These are phyloP conservation scores for Hanseniaspora valbyensis DNA, from an alignment of 805 yeast genomes.

Conservation along the genomic window DNA sequence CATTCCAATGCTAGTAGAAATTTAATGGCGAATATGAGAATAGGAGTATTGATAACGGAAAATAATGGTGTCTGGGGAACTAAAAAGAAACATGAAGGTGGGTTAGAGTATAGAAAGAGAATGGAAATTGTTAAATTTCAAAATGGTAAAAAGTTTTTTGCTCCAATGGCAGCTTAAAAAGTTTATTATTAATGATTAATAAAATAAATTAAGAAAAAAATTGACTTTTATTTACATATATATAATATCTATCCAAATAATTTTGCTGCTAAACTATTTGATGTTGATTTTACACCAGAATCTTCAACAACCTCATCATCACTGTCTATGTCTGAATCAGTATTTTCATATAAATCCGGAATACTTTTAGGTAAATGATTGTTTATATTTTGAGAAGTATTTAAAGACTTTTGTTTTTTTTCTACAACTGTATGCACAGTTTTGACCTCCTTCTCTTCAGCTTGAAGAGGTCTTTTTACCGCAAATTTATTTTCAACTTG, in stretches of 20 bases:
- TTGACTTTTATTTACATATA: background rate
- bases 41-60: conserved; percentile 71
- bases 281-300: conserved; percentile 19
- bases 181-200: too few relatives aligned
- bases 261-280: conserved; percentile 8
- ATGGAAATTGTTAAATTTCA: conserved; percentile 18
- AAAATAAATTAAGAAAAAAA: too few relatives aligned
- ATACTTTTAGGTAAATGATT: background rate
- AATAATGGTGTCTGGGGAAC: conserved; percentile 24
- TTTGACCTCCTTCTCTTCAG: too few relatives aligned
- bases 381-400: background rate
- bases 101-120: conserved; percentile 18
- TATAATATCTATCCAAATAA: conserved; percentile 1
- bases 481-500: background rate
- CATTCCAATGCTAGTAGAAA: conserved; percentile 92
- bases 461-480: background rate
- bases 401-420: background rate
- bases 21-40: conserved; percentile 83
- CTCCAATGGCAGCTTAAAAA: conserved; percentile 24
- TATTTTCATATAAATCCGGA: conserved; percentile 7
- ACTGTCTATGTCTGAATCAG: conserved; percentile 13
- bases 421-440: too few relatives aligned
- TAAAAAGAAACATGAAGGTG: conserved; percentile 17
- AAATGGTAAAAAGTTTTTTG: conserved; percentile 23
- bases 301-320: conserved; percentile 25